Evolutionary conservation across 352 stramenopile genomes (phyloP), one percentile per base, ranked within the genome.

Genomic region (Phytophthora ohioensis): DNA sequence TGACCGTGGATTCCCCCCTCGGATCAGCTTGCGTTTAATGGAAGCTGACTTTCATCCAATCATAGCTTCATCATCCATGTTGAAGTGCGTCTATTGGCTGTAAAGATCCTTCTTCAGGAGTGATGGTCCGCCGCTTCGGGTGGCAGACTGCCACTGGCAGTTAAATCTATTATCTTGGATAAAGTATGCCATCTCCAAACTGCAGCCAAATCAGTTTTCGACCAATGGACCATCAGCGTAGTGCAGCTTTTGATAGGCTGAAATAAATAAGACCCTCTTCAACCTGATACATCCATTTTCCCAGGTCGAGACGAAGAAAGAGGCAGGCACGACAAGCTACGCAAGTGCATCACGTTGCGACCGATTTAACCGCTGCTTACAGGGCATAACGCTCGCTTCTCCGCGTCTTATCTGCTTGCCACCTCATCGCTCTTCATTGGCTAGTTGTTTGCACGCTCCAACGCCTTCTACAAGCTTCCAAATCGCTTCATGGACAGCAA

Each of bases 401-500:
- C 38, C 27, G 7, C 48, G 7, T 39, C 48, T 60, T 64, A 41
- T 64, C 51, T 64, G 4, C 38, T 57, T 48, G 27, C 35, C 17
- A 8, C n/a, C 21, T 36, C 2, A 27, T 27, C 21, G 21, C 34
- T 30, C 38, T 66, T 17, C 32, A 12, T 31, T 66, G 43, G 9
- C 27, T 3, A 1, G 30, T 6, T 12, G 9, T 31, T 46, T 54
- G 30, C 64, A 47, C 21, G 3, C 2, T 13, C 5, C 10, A 61
- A 63, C 9, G 42, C 36, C 17, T 35, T 30, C 15, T 62, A 54
- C 6, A 64, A 57, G 34, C 49, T 35, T 68, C 57, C 11, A 41
- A 63, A 52, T 38, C 27, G 47, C 49, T 34, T n/a, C 48, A 87
- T 89, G 81, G 84, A 85, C 67, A 56, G 49, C 32, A 54, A 66